Conservation (phyloP, 2,329 filamentous ascomycete species). For the Ascosphaera aggregata region DNA sequence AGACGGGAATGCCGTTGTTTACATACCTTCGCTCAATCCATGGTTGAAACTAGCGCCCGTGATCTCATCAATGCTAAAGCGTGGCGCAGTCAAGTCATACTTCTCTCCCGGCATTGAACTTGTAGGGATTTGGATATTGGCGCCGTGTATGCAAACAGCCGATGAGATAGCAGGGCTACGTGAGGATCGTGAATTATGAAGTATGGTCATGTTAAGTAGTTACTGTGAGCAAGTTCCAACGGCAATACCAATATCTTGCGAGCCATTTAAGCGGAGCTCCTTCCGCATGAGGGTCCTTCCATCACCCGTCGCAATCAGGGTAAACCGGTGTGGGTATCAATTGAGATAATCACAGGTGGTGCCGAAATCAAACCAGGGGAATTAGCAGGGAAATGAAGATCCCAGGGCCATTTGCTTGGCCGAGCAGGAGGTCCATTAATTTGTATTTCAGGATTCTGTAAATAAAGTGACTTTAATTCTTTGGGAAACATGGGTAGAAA, state of each 20-base stretch:
- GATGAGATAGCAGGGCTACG: constrained; percentile 7
- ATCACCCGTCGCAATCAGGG: too few species aligned
- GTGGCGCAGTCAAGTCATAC: not conserved
- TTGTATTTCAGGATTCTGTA: not conserved
- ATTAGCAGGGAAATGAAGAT: not conserved
- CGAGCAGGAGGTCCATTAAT: constrained; percentile 7
- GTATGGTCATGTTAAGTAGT: not conserved
- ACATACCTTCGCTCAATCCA: not conserved
- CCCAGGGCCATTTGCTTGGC: constrained; percentile 9
- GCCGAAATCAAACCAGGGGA: too few species aligned
- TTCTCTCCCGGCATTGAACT: not conserved
- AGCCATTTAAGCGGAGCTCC: too few species aligned
- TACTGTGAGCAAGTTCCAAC: not conserved
- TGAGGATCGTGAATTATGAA: constrained; percentile 4
- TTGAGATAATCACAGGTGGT: too few species aligned
- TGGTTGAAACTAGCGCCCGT: not conserved
- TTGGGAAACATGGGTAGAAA: not conserved
- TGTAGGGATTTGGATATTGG: not conserved
- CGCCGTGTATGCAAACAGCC: not conserved
- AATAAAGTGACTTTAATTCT: not conserved
- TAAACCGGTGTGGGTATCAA: too few species aligned
- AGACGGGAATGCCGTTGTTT: not conserved
- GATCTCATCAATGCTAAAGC: not conserved
- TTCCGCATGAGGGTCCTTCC: too few species aligned
- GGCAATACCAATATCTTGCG: not conserved